These are phyloP conservation scores for Gnomoniopsis sp. DNA, from an alignment of 2,329 filamentous ascomycete species.

Conservation along the genomic window DNA sequence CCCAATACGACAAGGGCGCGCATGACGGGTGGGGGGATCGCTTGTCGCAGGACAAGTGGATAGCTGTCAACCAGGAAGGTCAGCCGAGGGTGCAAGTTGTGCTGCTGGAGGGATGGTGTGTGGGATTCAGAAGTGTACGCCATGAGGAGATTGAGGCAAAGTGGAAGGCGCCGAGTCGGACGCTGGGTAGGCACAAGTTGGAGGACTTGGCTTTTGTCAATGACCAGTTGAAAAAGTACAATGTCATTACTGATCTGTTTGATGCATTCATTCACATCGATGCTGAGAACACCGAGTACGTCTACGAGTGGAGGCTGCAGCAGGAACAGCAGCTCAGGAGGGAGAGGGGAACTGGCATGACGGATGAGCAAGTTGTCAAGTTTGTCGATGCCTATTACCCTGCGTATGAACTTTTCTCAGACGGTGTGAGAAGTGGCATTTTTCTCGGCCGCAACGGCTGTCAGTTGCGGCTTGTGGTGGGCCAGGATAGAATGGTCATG, in stretches of 20 bases:
- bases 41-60: conserved; percentile 59
- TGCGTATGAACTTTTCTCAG: conserved; percentile 67
- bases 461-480: conserved; percentile 62
- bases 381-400: conserved; percentile 73
- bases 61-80: conserved; percentile 48
- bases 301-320: conserved; percentile 81
- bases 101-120: conserved; percentile 87
- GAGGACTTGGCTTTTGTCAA: conserved; percentile 51
- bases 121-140: conserved; percentile 70
- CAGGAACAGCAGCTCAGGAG: conserved; percentile 71
- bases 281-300: conserved; percentile 68
- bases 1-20: conserved; percentile 80
- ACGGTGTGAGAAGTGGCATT: conserved; percentile 55
- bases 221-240: conserved; percentile 43
- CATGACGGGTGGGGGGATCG: conserved; percentile 76
- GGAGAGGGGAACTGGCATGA: conserved; percentile 73
- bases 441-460: conserved; percentile 46
- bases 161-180: conserved; percentile 48
- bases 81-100: conserved; percentile 58
- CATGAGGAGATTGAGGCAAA: conserved; percentile 49
- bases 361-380: conserved; percentile 69
- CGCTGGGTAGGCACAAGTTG: conserved; percentile 43
- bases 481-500: conserved; percentile 56
- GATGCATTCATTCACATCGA: conserved; percentile 60
- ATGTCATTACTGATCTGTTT: conserved; percentile 45